Conservation (phyloP, 140 eudicot genomes). For the Stevia rebaudiana region DNA sequence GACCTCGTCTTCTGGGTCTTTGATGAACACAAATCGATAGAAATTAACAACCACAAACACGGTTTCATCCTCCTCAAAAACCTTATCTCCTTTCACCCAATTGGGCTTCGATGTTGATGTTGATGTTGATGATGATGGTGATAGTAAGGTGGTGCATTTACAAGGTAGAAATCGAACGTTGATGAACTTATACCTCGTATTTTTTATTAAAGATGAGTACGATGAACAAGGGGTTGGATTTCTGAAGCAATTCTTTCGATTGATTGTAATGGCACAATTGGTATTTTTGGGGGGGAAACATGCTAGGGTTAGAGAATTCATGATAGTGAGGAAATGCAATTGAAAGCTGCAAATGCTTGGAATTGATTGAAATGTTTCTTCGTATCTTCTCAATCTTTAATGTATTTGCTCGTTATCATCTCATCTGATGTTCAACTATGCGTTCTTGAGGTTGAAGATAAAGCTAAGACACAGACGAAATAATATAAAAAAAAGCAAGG, state of each 20-base stretch:
- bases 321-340: background rate
- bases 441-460: background rate
- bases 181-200: background rate
- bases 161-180: constrained; percentile 15
- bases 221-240: constrained; percentile 2
- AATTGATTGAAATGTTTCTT: background rate
- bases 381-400: background rate
- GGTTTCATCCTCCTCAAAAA: constrained; percentile 23
- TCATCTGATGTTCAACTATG: background rate
- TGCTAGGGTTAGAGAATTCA: constrained; percentile 21
- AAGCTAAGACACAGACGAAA: too few species aligned
- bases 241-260: constrained; percentile 6
- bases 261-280: constrained; percentile 1
- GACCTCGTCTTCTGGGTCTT: constrained; percentile 61
- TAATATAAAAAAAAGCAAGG: too few species aligned
- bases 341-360: background rate
- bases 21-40: constrained; percentile 58
- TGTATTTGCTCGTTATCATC: background rate
- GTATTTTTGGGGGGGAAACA: background rate
- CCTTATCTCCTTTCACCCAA: constrained; percentile 33
- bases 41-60: constrained; percentile 80
- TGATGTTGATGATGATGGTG: constrained; percentile 12
- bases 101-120: constrained; percentile 18
- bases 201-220: background rate
- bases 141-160: constrained; percentile 18